Conservation (phyloP, 2,329 filamentous ascomycete species). For the Colletotrichum sp. region DNA sequence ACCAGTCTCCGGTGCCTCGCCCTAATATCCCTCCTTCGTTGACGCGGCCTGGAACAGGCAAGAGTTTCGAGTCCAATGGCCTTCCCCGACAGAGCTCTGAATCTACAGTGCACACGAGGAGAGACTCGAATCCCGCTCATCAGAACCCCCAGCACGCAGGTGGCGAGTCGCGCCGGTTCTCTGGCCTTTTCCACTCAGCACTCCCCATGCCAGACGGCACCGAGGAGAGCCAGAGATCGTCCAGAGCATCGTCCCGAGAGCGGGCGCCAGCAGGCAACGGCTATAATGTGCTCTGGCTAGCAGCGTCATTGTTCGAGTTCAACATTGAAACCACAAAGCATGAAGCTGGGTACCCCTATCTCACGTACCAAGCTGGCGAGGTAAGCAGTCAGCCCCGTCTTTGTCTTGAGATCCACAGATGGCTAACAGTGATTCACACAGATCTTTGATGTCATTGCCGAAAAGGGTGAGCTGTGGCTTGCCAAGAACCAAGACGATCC, state of each 20-base stretch:
- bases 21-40: conserved; percentile 31
- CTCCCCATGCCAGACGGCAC: conserved; percentile 78
- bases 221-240: conserved; percentile 58
- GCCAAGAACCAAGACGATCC: conserved; percentile 96
- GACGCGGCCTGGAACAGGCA: conserved; percentile 63
- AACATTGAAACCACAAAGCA: conserved; percentile 92
- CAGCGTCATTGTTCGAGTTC: conserved; percentile 94
- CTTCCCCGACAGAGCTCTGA: conserved; percentile 59
- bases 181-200: conserved; percentile 85
- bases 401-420: not conserved
- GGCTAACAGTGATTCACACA: conserved; percentile 32
- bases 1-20: conserved; percentile 54
- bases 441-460: conserved; percentile 91
- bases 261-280: conserved; percentile 57
- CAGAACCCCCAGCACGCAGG: conserved; percentile 49
- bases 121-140: conserved; percentile 62
- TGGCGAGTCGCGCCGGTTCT: conserved; percentile 62
- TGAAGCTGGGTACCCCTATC: conserved; percentile 93
- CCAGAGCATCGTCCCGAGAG: conserved; percentile 66
- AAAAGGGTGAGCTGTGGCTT: conserved; percentile 97
- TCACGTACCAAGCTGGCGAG: conserved; percentile 95
- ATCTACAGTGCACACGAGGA: conserved; percentile 47
- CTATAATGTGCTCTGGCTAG: conserved; percentile 84
- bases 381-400: conserved; percentile 45
- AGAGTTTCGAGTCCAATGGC: conserved; percentile 62